Evolutionary conservation across 2,329 filamentous ascomycete genomes (phyloP), one percentile per base, ranked within the genome.

Genomic region (Pestalotiopsis sp.): DNA sequence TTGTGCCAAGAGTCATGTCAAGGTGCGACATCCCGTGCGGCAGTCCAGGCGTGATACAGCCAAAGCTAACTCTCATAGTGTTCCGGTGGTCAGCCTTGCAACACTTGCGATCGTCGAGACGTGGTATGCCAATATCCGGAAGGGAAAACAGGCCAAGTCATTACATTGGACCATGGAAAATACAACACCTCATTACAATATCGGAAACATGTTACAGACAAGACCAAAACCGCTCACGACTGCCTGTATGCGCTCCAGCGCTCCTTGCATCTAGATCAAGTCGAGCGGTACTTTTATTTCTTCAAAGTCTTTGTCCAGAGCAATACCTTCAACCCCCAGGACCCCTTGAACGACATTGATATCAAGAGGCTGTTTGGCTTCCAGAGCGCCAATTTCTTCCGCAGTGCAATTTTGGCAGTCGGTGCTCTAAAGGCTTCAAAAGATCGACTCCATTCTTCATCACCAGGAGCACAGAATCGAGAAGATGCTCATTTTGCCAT

Each of bases 1-100:
- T 11, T 69, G 66, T 13, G 49, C 68, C 38, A 20, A 23, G 4
- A 65, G 66, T 45, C 68, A 69, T 62, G 56, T 69, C 23, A 69
- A 65, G 66, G 68, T 69, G 65, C 14, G 17, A 9, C 13, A 6
- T 12, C 27, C 13, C 13, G n/a, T 20, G 25, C 11, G 6, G n/a
- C n/a, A n/a, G n/a, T n/a, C n/a, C n/a, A n/a, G n/a, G n/a, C n/a
- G n/a, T n/a, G n/a, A n/a, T n/a, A n/a, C n/a, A n/a, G n/a, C n/a
- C n/a, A n/a, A n/a, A n/a, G n/a, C n/a, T 59, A 27, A 58, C 39
- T 45, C 3, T 14, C 13, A 14, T 7, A 68, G 66, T 68, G 61
- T 38, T 25, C 31, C 11, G 49, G 58, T n/a, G 36, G 36, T 23
- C 7, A 17, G 5, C 68, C 66, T 23, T 69, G 68, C 39, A 67